A percentile compares a stretch with the other conserved stretches of the same genome.
Conservation (phyloP, 2,329 filamentous ascomycete species). For the Diaporthe citri region DNA sequence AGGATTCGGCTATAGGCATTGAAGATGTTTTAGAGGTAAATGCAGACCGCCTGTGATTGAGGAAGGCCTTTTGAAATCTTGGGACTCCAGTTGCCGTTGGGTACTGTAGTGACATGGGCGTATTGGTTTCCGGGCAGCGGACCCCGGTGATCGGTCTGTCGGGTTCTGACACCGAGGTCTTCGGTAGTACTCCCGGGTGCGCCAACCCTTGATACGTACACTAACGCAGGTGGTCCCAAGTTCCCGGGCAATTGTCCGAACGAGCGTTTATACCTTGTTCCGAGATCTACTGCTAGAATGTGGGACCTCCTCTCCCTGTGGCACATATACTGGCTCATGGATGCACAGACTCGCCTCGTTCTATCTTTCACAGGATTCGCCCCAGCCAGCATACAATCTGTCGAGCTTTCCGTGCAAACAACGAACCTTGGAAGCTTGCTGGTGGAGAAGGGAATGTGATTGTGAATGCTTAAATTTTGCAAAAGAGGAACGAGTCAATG, state of each 20-base stretch:
- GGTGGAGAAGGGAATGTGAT: no score
- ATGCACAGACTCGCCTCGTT: no score
- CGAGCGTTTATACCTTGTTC: no score
- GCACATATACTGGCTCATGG: no score
- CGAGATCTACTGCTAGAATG: no score
- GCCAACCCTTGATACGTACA: background rate
- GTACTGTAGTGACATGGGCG: background rate
- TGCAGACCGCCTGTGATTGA: background rate
- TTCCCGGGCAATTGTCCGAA: background rate
- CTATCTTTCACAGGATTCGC: no score
- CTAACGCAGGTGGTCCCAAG: background rate
- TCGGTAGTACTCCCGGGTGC: background rate
- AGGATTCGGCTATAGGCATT: background rate
- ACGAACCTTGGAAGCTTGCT: no score
- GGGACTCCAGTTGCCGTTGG: background rate
- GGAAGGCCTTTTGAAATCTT: background rate
- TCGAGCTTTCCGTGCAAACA: no score
- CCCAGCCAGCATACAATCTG: no score
- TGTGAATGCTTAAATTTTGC: no score
- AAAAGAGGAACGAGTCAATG: no score
- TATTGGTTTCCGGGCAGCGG: background rate
- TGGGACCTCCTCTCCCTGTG: no score
- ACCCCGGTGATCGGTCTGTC: background rate
- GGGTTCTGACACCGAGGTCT: background rate
- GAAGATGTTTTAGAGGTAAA: background rate